Conservation (phyloP, 2,329 filamentous ascomycete genomes). For the Venturia nashicola region DNA sequence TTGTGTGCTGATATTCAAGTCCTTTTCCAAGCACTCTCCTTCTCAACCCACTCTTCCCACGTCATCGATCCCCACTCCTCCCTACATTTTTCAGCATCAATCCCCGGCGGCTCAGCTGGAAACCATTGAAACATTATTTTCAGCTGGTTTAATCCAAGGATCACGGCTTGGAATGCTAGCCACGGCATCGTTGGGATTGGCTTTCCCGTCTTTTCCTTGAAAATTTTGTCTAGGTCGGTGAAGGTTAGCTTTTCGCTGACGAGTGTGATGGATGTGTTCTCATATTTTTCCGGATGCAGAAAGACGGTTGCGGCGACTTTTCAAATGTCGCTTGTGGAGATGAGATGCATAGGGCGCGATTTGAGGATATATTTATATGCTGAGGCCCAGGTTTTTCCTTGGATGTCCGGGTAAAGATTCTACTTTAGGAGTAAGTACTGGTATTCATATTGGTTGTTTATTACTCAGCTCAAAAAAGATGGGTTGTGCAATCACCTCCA, state of each 20-base stretch:
- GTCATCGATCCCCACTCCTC: background rate
- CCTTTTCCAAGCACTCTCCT: background rate
- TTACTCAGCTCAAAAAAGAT: too few relatives aligned
- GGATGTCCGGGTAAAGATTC: background rate
- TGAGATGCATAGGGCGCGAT: background rate
- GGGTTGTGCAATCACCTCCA: background rate
- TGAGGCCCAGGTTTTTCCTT: background rate
- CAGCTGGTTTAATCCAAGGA: background rate
- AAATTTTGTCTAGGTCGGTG: background rate
- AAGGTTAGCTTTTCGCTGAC: background rate
- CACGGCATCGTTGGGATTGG: background rate
- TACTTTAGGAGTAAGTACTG: background rate
- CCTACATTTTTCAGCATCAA: background rate
- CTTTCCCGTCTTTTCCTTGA: background rate
- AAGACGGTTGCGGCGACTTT: background rate
- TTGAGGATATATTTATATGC: slow-evolving; percentile 3
- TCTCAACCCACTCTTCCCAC: slow-evolving; percentile 1
- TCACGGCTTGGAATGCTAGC: background rate
- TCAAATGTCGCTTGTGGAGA: background rate
- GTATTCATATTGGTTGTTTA: too few relatives aligned
- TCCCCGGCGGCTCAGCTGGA: background rate
- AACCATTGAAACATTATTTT: slow-evolving; percentile 1
- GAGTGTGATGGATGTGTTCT: background rate
- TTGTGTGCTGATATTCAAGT: too few relatives aligned
- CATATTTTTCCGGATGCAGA: background rate